Conservation (phyloP, 768 basidiomycete genomes). For the Aureoboletus auriporus region DNA sequence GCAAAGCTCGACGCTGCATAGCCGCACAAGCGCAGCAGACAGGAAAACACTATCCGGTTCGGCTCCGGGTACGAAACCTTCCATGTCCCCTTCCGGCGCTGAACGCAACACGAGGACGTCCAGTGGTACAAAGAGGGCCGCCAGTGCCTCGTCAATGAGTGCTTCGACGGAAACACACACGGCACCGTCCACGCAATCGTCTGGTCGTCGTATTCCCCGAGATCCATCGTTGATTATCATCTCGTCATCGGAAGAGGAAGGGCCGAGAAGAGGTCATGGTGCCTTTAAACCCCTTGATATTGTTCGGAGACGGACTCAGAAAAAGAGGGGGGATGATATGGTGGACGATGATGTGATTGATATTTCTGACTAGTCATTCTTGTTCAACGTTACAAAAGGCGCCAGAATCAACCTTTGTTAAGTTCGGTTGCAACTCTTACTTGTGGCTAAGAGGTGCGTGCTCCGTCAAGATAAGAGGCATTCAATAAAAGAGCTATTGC, state of each 20-base stretch:
- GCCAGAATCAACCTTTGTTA: too few species aligned
- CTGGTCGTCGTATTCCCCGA: conserved; percentile 10
- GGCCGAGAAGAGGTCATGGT: not conserved
- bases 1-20: not conserved
- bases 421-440: too few species aligned
- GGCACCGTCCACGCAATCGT: conserved; percentile 13
- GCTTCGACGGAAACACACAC: conserved; percentile 8
- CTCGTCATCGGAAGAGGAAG: conserved; percentile 21
- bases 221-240: conserved; percentile 23
- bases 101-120: not conserved
- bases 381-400: too few species aligned
- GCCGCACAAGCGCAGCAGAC: not conserved
- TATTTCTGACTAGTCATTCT: conserved; percentile 35
- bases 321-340: conserved; percentile 27
- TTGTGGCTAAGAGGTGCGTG: too few species aligned
- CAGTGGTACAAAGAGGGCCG: conserved; percentile 4
- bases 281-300: conserved; percentile 1
- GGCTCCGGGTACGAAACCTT: conserved; percentile 17
- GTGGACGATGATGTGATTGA: conserved; percentile 50
- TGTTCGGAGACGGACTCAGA: conserved; percentile 6
- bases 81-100: conserved; percentile 8
- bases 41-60: conserved; percentile 5
- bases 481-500: too few species aligned
- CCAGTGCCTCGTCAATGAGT: conserved; percentile 13
- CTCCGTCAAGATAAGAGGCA: too few species aligned